Evolutionary conservation across 2,329 filamentous ascomycete genomes (phyloP).

Genomic region (Stemphylium vesicarium): DNA sequence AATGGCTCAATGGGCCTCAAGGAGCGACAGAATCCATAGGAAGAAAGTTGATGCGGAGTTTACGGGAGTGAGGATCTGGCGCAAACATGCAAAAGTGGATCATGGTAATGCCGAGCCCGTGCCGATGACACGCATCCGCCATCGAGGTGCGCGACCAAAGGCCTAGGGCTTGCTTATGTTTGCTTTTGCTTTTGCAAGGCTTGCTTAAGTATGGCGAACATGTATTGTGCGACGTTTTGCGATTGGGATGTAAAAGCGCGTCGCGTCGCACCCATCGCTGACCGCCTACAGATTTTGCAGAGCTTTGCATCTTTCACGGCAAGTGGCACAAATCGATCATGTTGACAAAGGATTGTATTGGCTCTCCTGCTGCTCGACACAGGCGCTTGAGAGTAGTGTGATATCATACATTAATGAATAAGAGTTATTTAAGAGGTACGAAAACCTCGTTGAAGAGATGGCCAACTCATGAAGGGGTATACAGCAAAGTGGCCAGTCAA

Average conservation of each 20-base stretch:
- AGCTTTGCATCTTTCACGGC: not conserved
- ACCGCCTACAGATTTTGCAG: not conserved
- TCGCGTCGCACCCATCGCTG: not conserved
- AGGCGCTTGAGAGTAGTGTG: constrained; percentile 36
- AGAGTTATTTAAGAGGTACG: constrained; percentile 49
- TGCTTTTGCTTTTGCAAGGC: not conserved
- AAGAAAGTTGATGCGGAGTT: constrained; percentile 15
- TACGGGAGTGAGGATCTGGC: constrained; percentile 12
- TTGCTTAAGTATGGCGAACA: not conserved
- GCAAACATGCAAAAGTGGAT: constrained; percentile 19
- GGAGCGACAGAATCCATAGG: constrained; percentile 30
- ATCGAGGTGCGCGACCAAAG: constrained; percentile 20
- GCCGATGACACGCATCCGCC: constrained; percentile 25
- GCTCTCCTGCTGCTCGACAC: constrained; percentile 41
- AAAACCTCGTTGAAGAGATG: constrained; percentile 43
- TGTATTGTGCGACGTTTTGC: not conserved
- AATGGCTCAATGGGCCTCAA: constrained; percentile 17
- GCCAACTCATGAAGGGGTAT: constrained; percentile 30
- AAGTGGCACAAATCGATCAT: not conserved
- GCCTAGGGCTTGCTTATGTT: not conserved
- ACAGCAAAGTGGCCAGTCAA: constrained; percentile 30
- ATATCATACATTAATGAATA: constrained; percentile 53
- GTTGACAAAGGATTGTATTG: constrained; percentile 42
- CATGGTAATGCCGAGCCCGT: constrained; percentile 29
- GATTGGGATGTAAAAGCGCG: not conserved